phyloP scores from a whole-genome alignment of 2,329 filamentous ascomycete species.

The Trichoderma sp. region DNA sequence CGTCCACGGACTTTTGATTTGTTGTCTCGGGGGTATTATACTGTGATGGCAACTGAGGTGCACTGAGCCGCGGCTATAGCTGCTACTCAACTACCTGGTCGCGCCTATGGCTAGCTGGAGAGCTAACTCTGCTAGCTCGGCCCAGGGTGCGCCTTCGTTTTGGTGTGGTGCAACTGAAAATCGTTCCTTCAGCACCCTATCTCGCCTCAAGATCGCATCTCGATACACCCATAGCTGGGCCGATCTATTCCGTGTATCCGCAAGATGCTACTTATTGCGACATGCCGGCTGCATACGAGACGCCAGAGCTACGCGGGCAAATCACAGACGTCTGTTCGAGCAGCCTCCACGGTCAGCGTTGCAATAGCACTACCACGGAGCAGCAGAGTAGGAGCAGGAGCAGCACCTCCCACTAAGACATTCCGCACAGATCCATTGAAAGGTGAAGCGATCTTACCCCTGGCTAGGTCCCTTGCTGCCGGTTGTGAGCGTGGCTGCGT shows the following conservation, averaged over 20 bases:
- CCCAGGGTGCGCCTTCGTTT: neutral
- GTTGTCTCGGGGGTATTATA: neutral
- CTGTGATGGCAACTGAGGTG: too few species aligned
- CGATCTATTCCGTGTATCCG: constrained; percentile 13
- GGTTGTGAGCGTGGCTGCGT: constrained; percentile 25
- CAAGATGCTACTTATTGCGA: neutral
- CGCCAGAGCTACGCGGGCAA: constrained; percentile 1
- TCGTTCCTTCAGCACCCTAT: constrained; percentile 23
- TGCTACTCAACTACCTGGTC: neutral
- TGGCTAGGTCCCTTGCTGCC: constrained; percentile 18
- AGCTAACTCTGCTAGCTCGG: neutral
- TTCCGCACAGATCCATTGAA: constrained; percentile 21
- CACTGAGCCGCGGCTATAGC: too few species aligned
- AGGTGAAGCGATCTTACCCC: constrained; percentile 10
- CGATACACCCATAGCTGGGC: constrained; percentile 21
- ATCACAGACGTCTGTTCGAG: neutral
- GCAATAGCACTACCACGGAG: constrained; percentile 1
- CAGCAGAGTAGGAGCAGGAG: neutral
- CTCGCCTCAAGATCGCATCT: constrained; percentile 23
- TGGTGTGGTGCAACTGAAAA: constrained; percentile 4
- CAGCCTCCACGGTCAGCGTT: constrained; percentile 8
- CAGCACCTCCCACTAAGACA: neutral
- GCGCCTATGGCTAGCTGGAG: neutral
- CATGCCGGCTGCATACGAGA: constrained; percentile 9
- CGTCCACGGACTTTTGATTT: neutral